Evolutionary conservation across 306 rosid genomes (phyloP), one percentile per base, ranked within the genome.

Genomic region (Medicago ruthenica): DNA sequence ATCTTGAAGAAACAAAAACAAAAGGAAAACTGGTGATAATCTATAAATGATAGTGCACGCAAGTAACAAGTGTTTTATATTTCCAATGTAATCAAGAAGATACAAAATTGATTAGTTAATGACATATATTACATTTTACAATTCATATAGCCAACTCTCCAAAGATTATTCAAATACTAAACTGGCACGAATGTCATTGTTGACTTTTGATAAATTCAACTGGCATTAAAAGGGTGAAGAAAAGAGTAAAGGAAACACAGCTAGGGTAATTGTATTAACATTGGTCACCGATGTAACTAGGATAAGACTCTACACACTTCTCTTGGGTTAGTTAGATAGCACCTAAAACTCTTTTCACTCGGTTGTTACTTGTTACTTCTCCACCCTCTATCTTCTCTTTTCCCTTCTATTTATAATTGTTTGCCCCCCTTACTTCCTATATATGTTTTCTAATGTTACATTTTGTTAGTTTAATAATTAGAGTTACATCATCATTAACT

Each of bases 1-100:
- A 45, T 83, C 99, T 94, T 62, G 59, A 83, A 79, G 81, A 78
- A 79, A 67, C 47, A 82, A 66, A 71, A 71, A 71, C 37, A 81
- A 70, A 59, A 50, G 27, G 17, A 41, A 16, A 81, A 48, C 60
- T n/a, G 41, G 34, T 57, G 53, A 78, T 58, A 78, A 78, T 48
- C 73, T 31, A 17, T 7, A 11, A n/a, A 74, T 18, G 31, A 13
- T 41, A 18, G 39, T 31, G 21, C 17, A 80, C 3, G 13, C 10
- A 31, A 59, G 60, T 59, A 21, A 41, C 20, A 36, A 24, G 5
- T 15, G 57, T 66, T 70, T 64, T 9, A 44, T 7, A 39, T 22
- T 22, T 36, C 72, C 71, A 65, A 57, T 17, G 55, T 16, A 70
- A 69, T 31, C 36, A 58, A 67, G 36, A 54, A 66, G 59, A 67